phyloP scores from a whole-genome alignment of 805 yeast species.

The Cyberlindnera petersonii region DNA sequence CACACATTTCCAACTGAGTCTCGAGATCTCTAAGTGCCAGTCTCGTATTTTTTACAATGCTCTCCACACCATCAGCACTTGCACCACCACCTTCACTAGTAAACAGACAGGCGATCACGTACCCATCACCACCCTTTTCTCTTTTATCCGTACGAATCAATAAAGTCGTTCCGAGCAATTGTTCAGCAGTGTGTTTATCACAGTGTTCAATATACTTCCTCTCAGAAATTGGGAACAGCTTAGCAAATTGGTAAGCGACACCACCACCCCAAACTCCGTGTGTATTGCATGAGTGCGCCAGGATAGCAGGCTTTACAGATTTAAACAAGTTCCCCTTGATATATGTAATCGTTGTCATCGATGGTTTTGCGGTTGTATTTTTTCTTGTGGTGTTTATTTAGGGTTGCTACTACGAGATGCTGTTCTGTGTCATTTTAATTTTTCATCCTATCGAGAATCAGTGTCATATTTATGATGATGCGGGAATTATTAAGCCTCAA shows the following conservation, averaged over 20 bases:
- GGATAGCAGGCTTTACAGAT: conserved; percentile 36
- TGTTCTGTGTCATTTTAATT: not conserved
- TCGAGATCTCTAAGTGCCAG: conserved; percentile 45
- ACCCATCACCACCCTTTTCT: conserved; percentile 24
- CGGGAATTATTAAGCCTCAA: conserved; percentile 22
- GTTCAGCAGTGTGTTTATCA: conserved; percentile 21
- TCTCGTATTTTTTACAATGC: conserved; percentile 50
- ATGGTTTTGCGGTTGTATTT: not conserved
- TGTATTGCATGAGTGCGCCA: conserved; percentile 81
- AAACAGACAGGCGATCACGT: conserved; percentile 58
- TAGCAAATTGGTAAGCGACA: conserved; percentile 56
- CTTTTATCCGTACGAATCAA: conserved; percentile 40
- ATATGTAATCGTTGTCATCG: conserved; percentile 33
- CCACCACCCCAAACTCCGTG: conserved; percentile 86
- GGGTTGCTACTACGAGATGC: not conserved
- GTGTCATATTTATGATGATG: too few species aligned
- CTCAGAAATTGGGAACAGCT: conserved; percentile 55
- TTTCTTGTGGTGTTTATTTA: not conserved
- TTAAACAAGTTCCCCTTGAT: conserved; percentile 56
- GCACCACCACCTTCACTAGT: conserved; percentile 56
- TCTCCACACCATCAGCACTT: conserved; percentile 37
- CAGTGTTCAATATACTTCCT: conserved; percentile 36
- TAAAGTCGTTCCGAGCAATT: conserved; percentile 53
- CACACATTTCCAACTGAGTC: conserved; percentile 30
- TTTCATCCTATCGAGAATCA: too few species aligned